These are phyloP conservation scores for Candida smagusa DNA, from an alignment of 1,139 yeast genomes.

Conservation along the genomic window DNA sequence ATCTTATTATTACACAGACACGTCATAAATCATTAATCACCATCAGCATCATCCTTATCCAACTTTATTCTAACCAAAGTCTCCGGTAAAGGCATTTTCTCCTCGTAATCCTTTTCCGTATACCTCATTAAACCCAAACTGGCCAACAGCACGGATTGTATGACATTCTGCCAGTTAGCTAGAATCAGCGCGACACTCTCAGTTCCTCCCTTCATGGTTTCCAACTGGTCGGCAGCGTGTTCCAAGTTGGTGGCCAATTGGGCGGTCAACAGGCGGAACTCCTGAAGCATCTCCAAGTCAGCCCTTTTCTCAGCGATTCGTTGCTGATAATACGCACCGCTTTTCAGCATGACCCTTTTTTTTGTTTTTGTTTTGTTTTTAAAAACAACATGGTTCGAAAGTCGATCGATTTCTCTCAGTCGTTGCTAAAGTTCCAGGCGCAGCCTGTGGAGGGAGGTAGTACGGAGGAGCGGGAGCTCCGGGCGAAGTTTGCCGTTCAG, in stretches of 20 bases:
- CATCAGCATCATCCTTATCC: conserved; percentile 28
- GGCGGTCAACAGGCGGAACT: conserved; percentile 48
- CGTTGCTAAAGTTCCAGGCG: conserved; percentile 16
- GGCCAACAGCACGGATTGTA: conserved; percentile 65
- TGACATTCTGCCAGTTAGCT: conserved; percentile 69
- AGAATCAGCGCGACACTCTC: conserved; percentile 53
- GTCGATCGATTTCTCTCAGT: conserved; percentile 19
- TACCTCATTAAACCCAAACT: conserved; percentile 55
- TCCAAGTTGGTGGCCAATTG: conserved; percentile 47
- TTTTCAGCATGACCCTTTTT: conserved; percentile 12
- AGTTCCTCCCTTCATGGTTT: conserved; percentile 54
- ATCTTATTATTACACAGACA: too few relatives aligned
- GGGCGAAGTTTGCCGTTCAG: conserved; percentile 24
- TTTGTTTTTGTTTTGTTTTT: conserved; percentile 1
- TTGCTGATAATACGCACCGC: conserved; percentile 21
- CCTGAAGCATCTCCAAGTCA: conserved; percentile 51
- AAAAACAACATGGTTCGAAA: conserved; percentile 18
- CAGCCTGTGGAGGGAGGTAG: not conserved
- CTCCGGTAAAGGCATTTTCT: conserved; percentile 38
- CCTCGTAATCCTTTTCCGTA: conserved; percentile 45
- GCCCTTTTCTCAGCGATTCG: conserved; percentile 43
- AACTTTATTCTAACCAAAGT: conserved; percentile 65
- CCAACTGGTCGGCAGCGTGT: conserved; percentile 45
- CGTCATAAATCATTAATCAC: too few relatives aligned
- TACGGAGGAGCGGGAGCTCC: conserved; percentile 1